Conservation (phyloP, 768 basidiomycete species). For the Termitomyces titanicus region DNA sequence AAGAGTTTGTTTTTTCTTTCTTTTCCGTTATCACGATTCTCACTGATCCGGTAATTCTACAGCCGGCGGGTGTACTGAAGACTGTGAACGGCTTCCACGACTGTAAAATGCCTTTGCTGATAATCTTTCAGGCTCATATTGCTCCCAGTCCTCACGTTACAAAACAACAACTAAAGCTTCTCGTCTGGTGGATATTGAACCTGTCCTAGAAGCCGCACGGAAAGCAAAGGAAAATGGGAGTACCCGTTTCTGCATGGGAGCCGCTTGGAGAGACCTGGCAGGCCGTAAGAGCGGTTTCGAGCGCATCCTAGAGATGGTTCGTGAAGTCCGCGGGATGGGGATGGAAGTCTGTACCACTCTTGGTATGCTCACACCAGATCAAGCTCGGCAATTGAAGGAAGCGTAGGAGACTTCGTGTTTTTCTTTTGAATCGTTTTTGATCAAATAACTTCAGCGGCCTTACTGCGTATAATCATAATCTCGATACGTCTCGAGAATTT, state of each 20-base stretch:
- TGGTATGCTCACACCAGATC: slow-evolving; percentile 93
- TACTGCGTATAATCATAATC: slow-evolving; percentile 98
- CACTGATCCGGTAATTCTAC: slow-evolving; percentile 8
- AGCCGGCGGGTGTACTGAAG: slow-evolving; percentile 96
- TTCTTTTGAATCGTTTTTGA: neutral
- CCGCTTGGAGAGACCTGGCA: slow-evolving; percentile 94
- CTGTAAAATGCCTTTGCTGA: slow-evolving; percentile 4
- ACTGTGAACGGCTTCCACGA: slow-evolving; percentile 56
- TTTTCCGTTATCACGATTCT: slow-evolving; percentile 22
- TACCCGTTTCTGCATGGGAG: slow-evolving; percentile 98
- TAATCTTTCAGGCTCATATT: slow-evolving; percentile 75
- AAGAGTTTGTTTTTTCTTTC: slow-evolving; percentile 70
- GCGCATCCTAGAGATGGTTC: slow-evolving; percentile 89
- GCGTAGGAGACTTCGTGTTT: slow-evolving; percentile 52
- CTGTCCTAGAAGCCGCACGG: slow-evolving; percentile 88
- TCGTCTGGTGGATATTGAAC: slow-evolving; percentile 81
- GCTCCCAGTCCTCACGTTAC: slow-evolving; percentile 96
- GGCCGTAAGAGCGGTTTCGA: slow-evolving; percentile 94
- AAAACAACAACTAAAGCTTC: slow-evolving; percentile 87
- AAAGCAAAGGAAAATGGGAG: slow-evolving; percentile 96
- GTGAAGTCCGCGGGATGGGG: slow-evolving; percentile 86
- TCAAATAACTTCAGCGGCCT: slow-evolving; percentile 55
- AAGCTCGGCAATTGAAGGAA: slow-evolving; percentile 88
- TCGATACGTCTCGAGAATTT: slow-evolving; percentile 96
- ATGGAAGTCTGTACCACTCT: slow-evolving; percentile 99